Percentiles rank a stretch among this genome's conserved stretches.
phyloP scores from a whole-genome alignment of 768 basidiomycete genomes.

The Collybia nuda region DNA sequence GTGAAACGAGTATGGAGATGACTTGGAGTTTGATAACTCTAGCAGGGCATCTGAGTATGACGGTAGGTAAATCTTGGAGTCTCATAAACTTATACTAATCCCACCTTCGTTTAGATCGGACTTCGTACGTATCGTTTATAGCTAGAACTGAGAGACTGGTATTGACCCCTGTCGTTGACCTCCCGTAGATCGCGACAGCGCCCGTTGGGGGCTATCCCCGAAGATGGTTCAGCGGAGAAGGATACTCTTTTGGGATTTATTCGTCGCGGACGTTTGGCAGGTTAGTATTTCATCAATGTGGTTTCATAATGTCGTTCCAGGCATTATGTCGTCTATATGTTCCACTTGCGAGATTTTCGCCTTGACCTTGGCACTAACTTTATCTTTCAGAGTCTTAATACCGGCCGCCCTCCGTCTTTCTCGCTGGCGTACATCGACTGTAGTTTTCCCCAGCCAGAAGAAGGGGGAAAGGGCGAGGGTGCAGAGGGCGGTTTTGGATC shows the following conservation, averaged over 20 bases:
- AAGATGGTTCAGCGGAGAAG: slow-evolving; percentile 67
- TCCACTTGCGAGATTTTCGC: too few relatives aligned
- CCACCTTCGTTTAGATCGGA: slow-evolving; percentile 45
- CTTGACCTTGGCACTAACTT: too few relatives aligned
- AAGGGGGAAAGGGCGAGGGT: slow-evolving; percentile 20
- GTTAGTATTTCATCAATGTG: slow-evolving; percentile 32
- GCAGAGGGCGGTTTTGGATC: slow-evolving; percentile 28
- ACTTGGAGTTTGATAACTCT: slow-evolving; percentile 67
- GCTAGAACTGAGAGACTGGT: not conserved
- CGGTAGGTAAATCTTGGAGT: slow-evolving; percentile 38
- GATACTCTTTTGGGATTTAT: slow-evolving; percentile 77
- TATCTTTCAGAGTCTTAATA: slow-evolving; percentile 55
- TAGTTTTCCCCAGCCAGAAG: slow-evolving; percentile 45
- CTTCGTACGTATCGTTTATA: slow-evolving; percentile 56
- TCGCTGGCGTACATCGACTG: slow-evolving; percentile 69
- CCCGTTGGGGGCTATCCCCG: slow-evolving; percentile 59
- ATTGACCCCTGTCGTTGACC: slow-evolving; percentile 1
- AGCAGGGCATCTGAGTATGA: slow-evolving; percentile 65
- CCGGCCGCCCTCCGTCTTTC: slow-evolving; percentile 71
- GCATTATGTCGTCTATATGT: too few relatives aligned
- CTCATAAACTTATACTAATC: not conserved
- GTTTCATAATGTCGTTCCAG: too few relatives aligned
- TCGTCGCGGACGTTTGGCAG: slow-evolving; percentile 69
- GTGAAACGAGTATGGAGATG: slow-evolving; percentile 71
- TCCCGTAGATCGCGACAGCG: slow-evolving; percentile 60